Base-by-base conservation (phyloP, 2,329 filamentous ascomycete genomes). In the Mollisia scopiformis region DNA sequence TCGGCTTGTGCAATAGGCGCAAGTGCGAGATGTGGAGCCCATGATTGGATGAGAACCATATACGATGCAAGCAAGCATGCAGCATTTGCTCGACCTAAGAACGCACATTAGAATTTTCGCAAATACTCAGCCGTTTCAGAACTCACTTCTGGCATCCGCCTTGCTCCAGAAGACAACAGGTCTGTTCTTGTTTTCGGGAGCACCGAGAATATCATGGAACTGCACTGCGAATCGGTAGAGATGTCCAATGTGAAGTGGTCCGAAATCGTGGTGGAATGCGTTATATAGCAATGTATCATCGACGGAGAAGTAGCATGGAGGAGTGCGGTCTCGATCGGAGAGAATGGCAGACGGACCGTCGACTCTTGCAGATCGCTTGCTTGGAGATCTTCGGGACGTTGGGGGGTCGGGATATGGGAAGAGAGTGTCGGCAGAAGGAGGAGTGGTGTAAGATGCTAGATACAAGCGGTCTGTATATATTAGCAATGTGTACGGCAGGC, bases 181-280 rank as follows among this genome's bases (percentile, higher is more conserved):
- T 51, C 92, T 85, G 66, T 93, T 88, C 79, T 93, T 91, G 77
- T 96, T 97, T 71, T 92, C 91, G 66, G 93, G 92, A 61, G 93
- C 92, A 16, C 92, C 94, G 35, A 99, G 84, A 50, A 98, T 92
- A 71, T 98, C 94, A 74, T 99, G 95, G 74, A 99, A 92, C 71
- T 94, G 89, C 57, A 98, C 91, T 4, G 95, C 94, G 76, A 98
- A 99, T 65, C 95, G 87, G 82, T 98, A 99, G 41, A 99, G 81
- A 75, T 99, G 95, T 27, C 95, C 95, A 69, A 99, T 96, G 80
- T 99, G 95, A 62, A 99, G 82, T 72, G 95, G 95, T 71, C 95
- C 95, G 76, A 99, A 99, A 79, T 99, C 95, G 72, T 96, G 93
- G 78, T 98, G 93, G 78, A 99, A 99, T 31, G 94, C 93, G 76